These are phyloP conservation scores for Cordyceps cicadae DNA, from an alignment of 2,329 filamentous ascomycete species.

Conservation along the genomic window DNA sequence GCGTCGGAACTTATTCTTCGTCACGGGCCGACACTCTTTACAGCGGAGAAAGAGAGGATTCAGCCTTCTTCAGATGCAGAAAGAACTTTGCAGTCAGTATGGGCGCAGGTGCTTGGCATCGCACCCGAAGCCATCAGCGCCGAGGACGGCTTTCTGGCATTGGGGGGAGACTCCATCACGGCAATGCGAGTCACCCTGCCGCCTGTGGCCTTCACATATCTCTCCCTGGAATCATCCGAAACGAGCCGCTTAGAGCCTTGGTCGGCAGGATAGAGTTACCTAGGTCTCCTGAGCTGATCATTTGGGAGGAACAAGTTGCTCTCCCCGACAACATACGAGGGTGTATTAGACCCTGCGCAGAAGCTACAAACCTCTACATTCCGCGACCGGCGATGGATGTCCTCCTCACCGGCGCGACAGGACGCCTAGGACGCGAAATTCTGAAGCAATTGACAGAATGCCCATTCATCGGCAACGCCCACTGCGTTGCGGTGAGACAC, in stretches of 20 bases:
- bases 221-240: neutral
- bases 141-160: neutral
- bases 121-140: slow-evolving; percentile 9
- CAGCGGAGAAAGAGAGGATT: neutral
- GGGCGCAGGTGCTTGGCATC: neutral
- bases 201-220: neutral
- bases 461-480: neutral
- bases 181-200: slow-evolving; percentile 34
- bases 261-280: neutral
- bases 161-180: slow-evolving; percentile 33
- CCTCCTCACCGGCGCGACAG: neutral
- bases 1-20: neutral
- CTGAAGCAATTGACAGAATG: neutral
- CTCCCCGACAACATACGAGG: neutral
- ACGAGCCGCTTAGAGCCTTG: neutral
- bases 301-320: neutral
- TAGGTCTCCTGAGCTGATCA: neutral
- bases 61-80: neutral
- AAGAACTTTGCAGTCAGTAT: neutral
- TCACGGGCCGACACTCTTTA: neutral
- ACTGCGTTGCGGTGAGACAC: slow-evolving; percentile 2
- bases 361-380: neutral
- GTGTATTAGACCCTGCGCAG: too few relatives aligned
- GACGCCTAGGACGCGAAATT: neutral
- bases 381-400: neutral